A percentile compares a stretch with the other conserved stretches of the same genome.
Evolutionary conservation across 2,329 filamentous ascomycete species (phyloP).

Genomic region (Westerdykella aurantiaca): DNA sequence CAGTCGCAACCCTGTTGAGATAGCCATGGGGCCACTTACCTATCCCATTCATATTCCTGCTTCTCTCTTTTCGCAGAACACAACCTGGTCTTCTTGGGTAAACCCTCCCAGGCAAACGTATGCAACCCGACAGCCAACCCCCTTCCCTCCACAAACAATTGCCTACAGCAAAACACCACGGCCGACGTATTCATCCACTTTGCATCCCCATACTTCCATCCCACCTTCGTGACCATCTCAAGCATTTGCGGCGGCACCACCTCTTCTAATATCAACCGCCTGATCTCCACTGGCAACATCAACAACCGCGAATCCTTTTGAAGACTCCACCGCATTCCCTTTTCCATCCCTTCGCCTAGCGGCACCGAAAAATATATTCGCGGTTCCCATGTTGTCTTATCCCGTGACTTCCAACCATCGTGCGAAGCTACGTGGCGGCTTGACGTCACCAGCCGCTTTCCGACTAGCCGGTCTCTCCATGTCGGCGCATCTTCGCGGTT

Average conservation of each 20-base stretch:
- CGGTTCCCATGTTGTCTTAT: slow-evolving; percentile 5
- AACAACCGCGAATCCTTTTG: slow-evolving; percentile 5
- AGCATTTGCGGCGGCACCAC: slow-evolving; percentile 4
- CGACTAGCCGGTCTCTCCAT: slow-evolving; percentile 8
- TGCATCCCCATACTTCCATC: background rate
- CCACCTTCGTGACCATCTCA: background rate
- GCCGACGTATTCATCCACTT: slow-evolving; percentile 7
- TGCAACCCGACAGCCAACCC: slow-evolving; percentile 5
- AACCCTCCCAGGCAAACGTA: slow-evolving; percentile 7
- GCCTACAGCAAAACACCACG: slow-evolving; percentile 11
- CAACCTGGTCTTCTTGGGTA: slow-evolving; percentile 8
- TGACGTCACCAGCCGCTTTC: slow-evolving; percentile 7
- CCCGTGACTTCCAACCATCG: slow-evolving; percentile 1
- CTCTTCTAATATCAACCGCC: slow-evolving; percentile 6
- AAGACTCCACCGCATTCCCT: slow-evolving; percentile 1
- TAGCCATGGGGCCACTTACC: slow-evolving; percentile 4
- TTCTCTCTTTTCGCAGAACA: background rate
- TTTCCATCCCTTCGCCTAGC: slow-evolving; percentile 3
- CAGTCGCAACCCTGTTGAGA: background rate
- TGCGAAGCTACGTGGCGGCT: slow-evolving; percentile 3
- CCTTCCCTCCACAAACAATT: slow-evolving; percentile 11
- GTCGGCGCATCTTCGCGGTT: slow-evolving; percentile 8
- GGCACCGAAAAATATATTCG: slow-evolving; percentile 6
- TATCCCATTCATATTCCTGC: slow-evolving; percentile 6
- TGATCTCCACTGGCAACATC: slow-evolving; percentile 8